Base-by-base conservation (phyloP, 164 flowering plant species). In the Berberis thunbergii region DNA sequence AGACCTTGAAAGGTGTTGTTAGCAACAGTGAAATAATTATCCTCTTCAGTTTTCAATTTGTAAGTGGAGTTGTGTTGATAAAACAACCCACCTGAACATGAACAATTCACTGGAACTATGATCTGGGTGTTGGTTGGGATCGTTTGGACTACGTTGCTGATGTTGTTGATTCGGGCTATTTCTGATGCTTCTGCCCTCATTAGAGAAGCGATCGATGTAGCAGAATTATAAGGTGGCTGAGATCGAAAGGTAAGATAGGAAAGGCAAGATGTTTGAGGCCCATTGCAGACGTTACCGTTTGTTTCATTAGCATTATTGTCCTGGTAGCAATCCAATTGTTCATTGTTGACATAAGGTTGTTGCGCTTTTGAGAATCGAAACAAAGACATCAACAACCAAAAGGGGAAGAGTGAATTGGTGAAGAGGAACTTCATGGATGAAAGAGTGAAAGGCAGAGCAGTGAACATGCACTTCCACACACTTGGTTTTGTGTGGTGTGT, bases 171-270 rank as follows among this genome's bases (percentile, higher is more conserved):
- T 4, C 42, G 38, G 46, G 84, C 77, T 50, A 86, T 72, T 45
- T 13, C 53, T 38, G 76, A n/a, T 9, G 84, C 52, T 0, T 65
- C 55, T 12, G 79, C 26, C 41, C 43, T 46, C 39, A 89, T 61
- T 8, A 89, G 84, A 43, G 56, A 69, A 60, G 65, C 80, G 43
- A 86, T 81, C 52, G 38, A 2, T 68, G 69, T 57, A 0, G 87
- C 75, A 49, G 82, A 59, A 69, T 69, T 65, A 77, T 79, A 44
- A 43, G 74, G 69, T 4, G 75, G 64, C 41, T 49, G 46, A 7
- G 91, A 65, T 55, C 88, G 65, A 80, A 80, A 85, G 71, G 85
- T 79, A 69, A 88, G 76, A 70, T 82, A 88, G 39, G 92, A 67
- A 0, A 8, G 41, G 72, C 92, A 88, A 11, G 83, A 59, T 43